Evolutionary conservation across 2,329 filamentous ascomycete genomes (phyloP).

Genomic region (Penicillium psychrosexuale): DNA sequence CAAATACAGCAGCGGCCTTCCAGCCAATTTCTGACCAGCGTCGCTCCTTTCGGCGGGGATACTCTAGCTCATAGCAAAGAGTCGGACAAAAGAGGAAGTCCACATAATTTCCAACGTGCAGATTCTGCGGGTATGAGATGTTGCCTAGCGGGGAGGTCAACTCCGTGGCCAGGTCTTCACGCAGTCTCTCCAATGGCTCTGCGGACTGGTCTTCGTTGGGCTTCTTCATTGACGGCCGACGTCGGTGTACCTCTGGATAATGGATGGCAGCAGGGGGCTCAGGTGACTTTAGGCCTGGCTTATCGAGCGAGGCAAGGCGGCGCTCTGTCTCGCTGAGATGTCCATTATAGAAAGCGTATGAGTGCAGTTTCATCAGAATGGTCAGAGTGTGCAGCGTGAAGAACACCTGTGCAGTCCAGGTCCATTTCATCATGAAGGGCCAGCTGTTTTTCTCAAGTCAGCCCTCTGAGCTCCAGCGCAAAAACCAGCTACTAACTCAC

Average conservation of each 20-base stretch:
- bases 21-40: conserved; percentile 78
- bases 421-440: conserved; percentile 84
- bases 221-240: conserved; percentile 26
- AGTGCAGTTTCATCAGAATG: conserved; percentile 98
- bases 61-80: conserved; percentile 95
- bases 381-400: conserved; percentile 86
- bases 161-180: conserved; percentile 84
- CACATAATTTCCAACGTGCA: conserved; percentile 75
- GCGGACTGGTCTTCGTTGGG: conserved; percentile 38
- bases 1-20: conserved; percentile 87
- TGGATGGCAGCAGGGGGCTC: conserved; percentile 62
- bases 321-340: conserved; percentile 85
- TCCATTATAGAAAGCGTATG: conserved; percentile 96
- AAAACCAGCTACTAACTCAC: conserved; percentile 35
- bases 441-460: conserved; percentile 48
- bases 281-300: conserved; percentile 62
- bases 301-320: conserved; percentile 77
- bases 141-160: conserved; percentile 86
- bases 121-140: conserved; percentile 84
- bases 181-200: conserved; percentile 62
- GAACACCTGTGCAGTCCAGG: conserved; percentile 96
- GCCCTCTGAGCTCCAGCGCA: background rate
- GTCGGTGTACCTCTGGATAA: conserved; percentile 60
- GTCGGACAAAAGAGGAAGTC: conserved; percentile 93
- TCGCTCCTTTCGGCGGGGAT: conserved; percentile 73